Percentiles rank a stretch among this genome's conserved stretches.
phyloP scores from a whole-genome alignment of 306 rosid genomes.

The Albizia julibrissin region DNA sequence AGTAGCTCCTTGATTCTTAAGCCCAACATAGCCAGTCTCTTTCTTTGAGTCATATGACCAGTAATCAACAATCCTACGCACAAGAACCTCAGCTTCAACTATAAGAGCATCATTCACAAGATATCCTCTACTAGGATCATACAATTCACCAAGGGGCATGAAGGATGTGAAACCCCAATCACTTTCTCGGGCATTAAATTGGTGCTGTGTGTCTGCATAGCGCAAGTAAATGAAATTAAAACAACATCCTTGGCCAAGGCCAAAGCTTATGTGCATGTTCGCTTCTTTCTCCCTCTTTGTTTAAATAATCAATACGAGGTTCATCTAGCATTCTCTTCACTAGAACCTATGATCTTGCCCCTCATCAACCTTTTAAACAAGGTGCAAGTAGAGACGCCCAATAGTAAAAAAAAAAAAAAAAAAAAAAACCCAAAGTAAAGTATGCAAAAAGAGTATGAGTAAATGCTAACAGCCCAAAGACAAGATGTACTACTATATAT shows the following conservation, averaged over 20 bases:
- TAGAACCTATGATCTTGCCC: neutral
- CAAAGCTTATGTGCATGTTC: conserved; percentile 20
- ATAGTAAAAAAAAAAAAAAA: neutral
- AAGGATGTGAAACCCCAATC: conserved; percentile 97
- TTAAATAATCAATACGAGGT: conserved; percentile 5
- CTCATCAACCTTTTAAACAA: neutral
- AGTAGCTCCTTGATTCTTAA: conserved; percentile 93
- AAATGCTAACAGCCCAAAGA: neutral
- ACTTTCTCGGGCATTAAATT: conserved; percentile 88
- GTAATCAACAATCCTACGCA: conserved; percentile 81
- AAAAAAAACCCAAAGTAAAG: neutral
- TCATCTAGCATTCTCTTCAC: conserved; percentile 11
- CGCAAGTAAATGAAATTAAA: conserved; percentile 34
- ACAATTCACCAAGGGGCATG: conserved; percentile 85
- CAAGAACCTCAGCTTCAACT: conserved; percentile 87
- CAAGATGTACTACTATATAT: neutral
- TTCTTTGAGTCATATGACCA: conserved; percentile 87
- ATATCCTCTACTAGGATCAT: conserved; percentile 81
- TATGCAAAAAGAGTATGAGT: neutral
- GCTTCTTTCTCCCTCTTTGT: neutral
- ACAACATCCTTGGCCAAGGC: conserved; percentile 14
- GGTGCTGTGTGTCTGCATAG: conserved; percentile 85
- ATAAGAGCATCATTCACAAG: conserved; percentile 71
- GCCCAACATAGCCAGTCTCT: conserved; percentile 93
- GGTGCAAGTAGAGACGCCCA: neutral